Evolutionary conservation across 495 filamentous ascomycete genomes (phyloP), one percentile per base, ranked within the genome.

Genomic region (Neurospora sp.): DNA sequence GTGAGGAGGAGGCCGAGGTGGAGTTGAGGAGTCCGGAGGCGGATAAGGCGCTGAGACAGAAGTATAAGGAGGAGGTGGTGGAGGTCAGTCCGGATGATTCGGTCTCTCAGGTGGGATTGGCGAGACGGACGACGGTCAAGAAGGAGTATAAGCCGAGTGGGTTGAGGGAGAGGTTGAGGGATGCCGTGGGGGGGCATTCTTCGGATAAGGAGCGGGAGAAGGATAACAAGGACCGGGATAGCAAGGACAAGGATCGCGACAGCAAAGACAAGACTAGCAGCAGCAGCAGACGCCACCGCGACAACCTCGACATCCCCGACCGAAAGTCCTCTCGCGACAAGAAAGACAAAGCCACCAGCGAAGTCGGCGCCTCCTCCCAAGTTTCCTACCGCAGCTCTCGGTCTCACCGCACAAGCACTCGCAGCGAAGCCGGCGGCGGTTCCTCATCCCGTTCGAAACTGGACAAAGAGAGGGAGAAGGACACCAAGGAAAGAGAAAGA

Each of bases 21-120:
- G 94, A 97, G 78, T 91, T 95, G 74, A 93, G 97, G 80, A 96
- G 92, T 27, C 91, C 91, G 5, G 86, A 87, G 37, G 94, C 94
- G 0, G 89, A 89, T 70, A 85, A 86, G 70, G 85, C 90, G 78
- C 80, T 83, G 40, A 78, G 80, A 12, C 81, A 82, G 22, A 78
- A 82, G 74, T 75, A 75, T 71, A 71, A 59, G 31, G 45, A 27
- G 8, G 72, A 71, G 39, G n/a, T 74, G 39, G n/a, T 74, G 42
- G 77, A 78, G 40, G 70, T 80, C 7, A 72, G 75, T 41, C 77
- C 80, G 27, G 70, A 73, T 31, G 80, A 82, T 61, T 78, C 75
- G n/a, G 77, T 81, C 2, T 76, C 72, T 27, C 76, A 75, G 42
- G 73, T 74, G 6, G 75, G 78, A 20, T 27, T 75, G 4, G 70